phyloP scores from a whole-genome alignment of 345 rosid genomes.

The Alliaria petiolata region DNA sequence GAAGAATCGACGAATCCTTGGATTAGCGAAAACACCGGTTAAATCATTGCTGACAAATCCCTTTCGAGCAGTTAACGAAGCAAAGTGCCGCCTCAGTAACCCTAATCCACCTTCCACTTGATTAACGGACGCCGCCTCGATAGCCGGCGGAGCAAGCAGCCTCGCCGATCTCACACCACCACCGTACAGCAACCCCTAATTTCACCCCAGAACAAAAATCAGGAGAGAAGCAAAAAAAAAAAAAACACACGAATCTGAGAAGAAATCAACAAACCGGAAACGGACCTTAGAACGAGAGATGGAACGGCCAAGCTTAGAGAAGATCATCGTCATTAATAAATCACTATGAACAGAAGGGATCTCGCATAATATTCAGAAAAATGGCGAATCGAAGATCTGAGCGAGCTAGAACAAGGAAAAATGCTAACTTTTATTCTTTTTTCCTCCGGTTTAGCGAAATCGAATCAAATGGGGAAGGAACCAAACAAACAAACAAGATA shows the following conservation, averaged over 20 bases:
- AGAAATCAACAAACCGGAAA: neutral
- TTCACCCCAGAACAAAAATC: neutral
- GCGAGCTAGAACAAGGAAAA: neutral
- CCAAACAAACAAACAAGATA: neutral
- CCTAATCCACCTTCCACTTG: slow-evolving; percentile 42
- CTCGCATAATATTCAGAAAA: slow-evolving; percentile 18
- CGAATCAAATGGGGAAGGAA: neutral
- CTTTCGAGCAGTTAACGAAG: slow-evolving; percentile 40
- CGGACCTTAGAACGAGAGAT: slow-evolving; percentile 31
- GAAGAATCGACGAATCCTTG: slow-evolving; percentile 56
- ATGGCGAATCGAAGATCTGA: slow-evolving; percentile 7
- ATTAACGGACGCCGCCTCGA: slow-evolving; percentile 28
- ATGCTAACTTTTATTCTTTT: neutral
- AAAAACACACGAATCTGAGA: slow-evolving; percentile 1
- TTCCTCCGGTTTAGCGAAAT: neutral
- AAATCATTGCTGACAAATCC: slow-evolving; percentile 38
- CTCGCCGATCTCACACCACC: slow-evolving; percentile 32
- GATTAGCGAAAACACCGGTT: slow-evolving; percentile 57
- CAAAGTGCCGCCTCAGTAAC: slow-evolving; percentile 51
- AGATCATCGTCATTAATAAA: slow-evolving; percentile 15
- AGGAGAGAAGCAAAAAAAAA: neutral
- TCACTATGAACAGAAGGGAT: neutral
- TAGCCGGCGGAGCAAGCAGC: slow-evolving; percentile 1
- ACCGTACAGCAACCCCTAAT: slow-evolving; percentile 11
- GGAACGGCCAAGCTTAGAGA: slow-evolving; percentile 31